Conservation (phyloP, 2,329 filamentous ascomycete genomes). For the Dothidotthia symphoricarpi region DNA sequence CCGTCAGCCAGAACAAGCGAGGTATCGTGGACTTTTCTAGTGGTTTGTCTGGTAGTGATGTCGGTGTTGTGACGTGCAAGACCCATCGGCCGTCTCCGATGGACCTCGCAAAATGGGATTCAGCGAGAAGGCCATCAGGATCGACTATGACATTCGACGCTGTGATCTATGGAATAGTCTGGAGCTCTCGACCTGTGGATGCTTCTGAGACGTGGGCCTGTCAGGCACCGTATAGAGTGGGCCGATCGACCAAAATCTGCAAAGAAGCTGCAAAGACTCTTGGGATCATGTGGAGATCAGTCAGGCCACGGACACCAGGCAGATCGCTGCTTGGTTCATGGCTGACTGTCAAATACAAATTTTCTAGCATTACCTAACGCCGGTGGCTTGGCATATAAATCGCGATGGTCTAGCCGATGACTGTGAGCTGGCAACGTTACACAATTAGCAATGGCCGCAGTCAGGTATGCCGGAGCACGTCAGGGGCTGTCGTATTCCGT, state of each 20-base stretch:
- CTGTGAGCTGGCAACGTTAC: constrained; percentile 16
- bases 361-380: constrained; percentile 32
- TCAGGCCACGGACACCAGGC: constrained; percentile 20
- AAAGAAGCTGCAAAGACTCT: constrained; percentile 22
- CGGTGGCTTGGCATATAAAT: constrained; percentile 29
- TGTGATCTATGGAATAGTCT: constrained; percentile 19
- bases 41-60: constrained; percentile 11
- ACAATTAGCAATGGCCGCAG: constrained; percentile 20
- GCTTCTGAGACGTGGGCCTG: constrained; percentile 18
- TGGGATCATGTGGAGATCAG: constrained; percentile 26
- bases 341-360: constrained; percentile 17
- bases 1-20: constrained; percentile 23
- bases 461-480: constrained; percentile 3
- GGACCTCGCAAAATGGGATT: constrained; percentile 2
- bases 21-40: constrained; percentile 25
- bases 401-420: constrained; percentile 13
- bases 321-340: constrained; percentile 17
- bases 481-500: constrained; percentile 5
- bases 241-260: constrained; percentile 19
- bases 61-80: background rate
- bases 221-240: constrained; percentile 15
- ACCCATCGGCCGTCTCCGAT: constrained; percentile 12
- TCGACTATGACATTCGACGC: constrained; percentile 17
- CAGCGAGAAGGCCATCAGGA: constrained; percentile 9
- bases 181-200: constrained; percentile 32